Base-by-base conservation (phyloP, 1,139 yeast genomes). In the Protomyces pachydermus region DNA sequence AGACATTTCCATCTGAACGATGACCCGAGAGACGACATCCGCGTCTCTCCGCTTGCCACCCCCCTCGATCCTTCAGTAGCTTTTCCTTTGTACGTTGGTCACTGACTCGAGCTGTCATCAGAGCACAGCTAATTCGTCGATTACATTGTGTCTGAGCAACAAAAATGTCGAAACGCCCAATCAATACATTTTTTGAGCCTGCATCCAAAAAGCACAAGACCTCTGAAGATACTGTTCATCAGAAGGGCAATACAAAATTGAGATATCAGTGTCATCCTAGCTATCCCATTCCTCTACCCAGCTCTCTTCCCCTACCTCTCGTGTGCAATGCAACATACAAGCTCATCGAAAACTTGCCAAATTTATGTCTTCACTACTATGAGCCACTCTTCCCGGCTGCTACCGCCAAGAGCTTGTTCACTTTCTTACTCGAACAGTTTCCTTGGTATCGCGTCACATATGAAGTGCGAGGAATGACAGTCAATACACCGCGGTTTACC, bases 361-460 rank as follows among this genome's bases (percentile, higher is more conserved):
- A 56, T 16, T 50, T 61, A n/a, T 42, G 35, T 8, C 52, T 55
- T 6, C 25, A 16, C 12, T 56, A 55, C 46, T 50, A 55, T 12
- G 45, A 35, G 18, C 65, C 65, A 34, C 18, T 61, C 3, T 51
- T 55, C n/a, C 65, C 56, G n/a, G 46, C 54, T 18, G 14, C 38
- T 9, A 38, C 42, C 2, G 60, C 65, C 28, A 20, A 23, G 5
- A 34, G 28, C n/a, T 39, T 61, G n/a, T 61, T 55, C 23, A 32
- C 55, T 5, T 61, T 61, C 32, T 46, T 61, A 42, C 39, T 62
- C 28, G 53, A 34, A 32, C 56, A 61, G 39, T 39, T 61, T 18
- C 60, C 61, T 25, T 61, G 65, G 65, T 61, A 61, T 45, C 23
- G 61, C 8, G 65, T 61, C 53, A 56, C 56, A 32, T 61, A 61